These are phyloP conservation scores for Bullera alba DNA, from an alignment of 768 basidiomycete species.

Conservation along the genomic window DNA sequence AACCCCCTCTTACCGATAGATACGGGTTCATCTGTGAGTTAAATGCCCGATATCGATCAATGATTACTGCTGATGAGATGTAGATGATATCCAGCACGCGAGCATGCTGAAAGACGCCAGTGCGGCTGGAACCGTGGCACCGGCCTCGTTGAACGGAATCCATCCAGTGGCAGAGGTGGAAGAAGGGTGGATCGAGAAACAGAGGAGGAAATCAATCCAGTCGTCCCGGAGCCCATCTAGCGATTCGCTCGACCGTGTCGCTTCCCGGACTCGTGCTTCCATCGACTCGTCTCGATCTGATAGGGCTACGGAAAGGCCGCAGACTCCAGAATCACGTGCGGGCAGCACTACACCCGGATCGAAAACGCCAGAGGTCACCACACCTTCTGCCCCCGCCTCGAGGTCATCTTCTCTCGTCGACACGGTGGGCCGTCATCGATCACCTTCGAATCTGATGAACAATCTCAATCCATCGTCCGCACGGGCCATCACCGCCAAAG, in stretches of 20 bases:
- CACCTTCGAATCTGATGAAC: constrained; percentile 20
- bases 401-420: background rate
- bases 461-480: constrained; percentile 31
- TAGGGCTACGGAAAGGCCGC: background rate
- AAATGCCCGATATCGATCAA: background rate
- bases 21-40: constrained; percentile 45
- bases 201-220: constrained; percentile 4
- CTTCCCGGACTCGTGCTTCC: constrained; percentile 17
- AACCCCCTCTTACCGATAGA: constrained; percentile 39
- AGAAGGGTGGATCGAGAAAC: constrained; percentile 38
- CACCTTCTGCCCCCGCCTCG: background rate
- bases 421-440: constrained; percentile 18
- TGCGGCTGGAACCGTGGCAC: constrained; percentile 27
- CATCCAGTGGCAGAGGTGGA: constrained; percentile 5
- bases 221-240: background rate
- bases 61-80: constrained; percentile 5
- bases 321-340: too few species aligned
- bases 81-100: constrained; percentile 41
- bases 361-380: background rate
- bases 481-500: constrained; percentile 30
- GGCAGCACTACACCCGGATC: constrained; percentile 5
- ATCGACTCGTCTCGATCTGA: constrained; percentile 14
- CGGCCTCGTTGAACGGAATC: constrained; percentile 33
- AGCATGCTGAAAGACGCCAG: constrained; percentile 38
- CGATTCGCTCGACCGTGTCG: constrained; percentile 2